Conservation (phyloP, 1,284 basidiomycete species). For the Sparassis latifolia region DNA sequence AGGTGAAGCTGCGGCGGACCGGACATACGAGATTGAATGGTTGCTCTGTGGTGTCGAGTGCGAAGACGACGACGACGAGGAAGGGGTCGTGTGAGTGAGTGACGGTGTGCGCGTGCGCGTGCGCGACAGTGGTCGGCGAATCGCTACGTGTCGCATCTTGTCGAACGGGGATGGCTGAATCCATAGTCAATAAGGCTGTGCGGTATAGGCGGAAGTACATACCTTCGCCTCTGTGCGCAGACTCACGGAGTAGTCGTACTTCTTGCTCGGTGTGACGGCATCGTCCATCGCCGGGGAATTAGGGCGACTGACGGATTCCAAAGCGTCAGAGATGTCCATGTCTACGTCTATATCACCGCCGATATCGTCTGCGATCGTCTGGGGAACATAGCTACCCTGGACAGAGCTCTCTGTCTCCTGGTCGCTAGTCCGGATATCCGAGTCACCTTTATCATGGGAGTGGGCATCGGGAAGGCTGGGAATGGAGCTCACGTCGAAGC, state of each 20-base stretch:
- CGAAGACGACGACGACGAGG: constrained; percentile 50
- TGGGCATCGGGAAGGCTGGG: constrained; percentile 41
- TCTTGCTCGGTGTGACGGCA: constrained; percentile 33
- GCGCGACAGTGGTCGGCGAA: constrained; percentile 47
- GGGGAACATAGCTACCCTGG: constrained; percentile 45
- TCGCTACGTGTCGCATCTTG: constrained; percentile 58
- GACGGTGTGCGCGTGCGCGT: constrained; percentile 72
- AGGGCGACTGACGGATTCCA: constrained; percentile 51
- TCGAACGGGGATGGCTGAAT: constrained; percentile 56
- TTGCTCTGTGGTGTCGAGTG: constrained; percentile 61
- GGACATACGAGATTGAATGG: constrained; percentile 35
- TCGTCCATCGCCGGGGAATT: constrained; percentile 41
- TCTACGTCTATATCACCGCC: constrained; percentile 31
- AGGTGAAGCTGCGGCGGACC: constrained; percentile 39
- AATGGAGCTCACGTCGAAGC: constrained; percentile 56
- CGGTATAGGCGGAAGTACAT: constrained; percentile 12
- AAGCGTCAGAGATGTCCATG: constrained; percentile 51
- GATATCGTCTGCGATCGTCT: constrained; percentile 31
- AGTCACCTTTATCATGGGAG: constrained; percentile 27
- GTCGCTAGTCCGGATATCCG: constrained; percentile 30
- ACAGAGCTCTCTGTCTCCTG: constrained; percentile 38
- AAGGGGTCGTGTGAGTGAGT: constrained; percentile 57
- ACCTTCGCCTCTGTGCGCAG: constrained; percentile 62
- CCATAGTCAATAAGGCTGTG: background rate
- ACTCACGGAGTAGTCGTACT: constrained; percentile 56